Evolutionary conservation across 495 filamentous ascomycete species (phyloP).

Genomic region (Aspergillus biplanus): DNA sequence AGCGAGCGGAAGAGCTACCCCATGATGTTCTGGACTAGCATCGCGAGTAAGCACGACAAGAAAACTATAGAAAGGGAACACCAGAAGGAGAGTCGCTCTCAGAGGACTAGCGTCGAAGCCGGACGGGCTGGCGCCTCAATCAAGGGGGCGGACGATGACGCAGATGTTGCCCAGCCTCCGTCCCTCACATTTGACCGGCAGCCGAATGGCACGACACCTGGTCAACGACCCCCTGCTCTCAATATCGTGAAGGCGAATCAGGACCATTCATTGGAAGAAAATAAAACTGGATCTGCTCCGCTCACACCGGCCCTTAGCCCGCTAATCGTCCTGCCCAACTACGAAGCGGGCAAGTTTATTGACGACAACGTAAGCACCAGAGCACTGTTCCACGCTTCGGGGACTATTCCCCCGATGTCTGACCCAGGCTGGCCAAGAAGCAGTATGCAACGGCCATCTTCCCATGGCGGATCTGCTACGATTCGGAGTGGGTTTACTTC

Average conservation of each 20-base stretch:
- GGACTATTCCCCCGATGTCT: slow-evolving; percentile 32
- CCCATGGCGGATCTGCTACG: slow-evolving; percentile 32
- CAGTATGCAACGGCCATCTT: slow-evolving; percentile 28
- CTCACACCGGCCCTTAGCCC: slow-evolving; percentile 20
- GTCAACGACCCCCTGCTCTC: not conserved
- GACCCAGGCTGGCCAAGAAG: slow-evolving; percentile 28
- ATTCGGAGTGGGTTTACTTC: slow-evolving; percentile 41
- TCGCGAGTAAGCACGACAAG: slow-evolving; percentile 88
- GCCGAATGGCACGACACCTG: not conserved
- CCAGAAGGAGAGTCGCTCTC: slow-evolving; percentile 33
- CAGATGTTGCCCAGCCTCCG: not conserved
- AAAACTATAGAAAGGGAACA: slow-evolving; percentile 61
- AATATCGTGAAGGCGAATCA: not conserved
- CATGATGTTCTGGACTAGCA: slow-evolving; percentile 78
- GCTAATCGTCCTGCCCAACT: slow-evolving; percentile 37
- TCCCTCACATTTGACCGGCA: slow-evolving; percentile 6
- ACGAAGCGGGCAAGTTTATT: slow-evolving; percentile 32
- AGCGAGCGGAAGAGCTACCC: slow-evolving; percentile 63
- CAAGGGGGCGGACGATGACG: slow-evolving; percentile 16
- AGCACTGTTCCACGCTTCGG: slow-evolving; percentile 40
- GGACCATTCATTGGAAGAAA: not conserved
- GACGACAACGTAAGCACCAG: slow-evolving; percentile 45
- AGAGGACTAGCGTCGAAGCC: slow-evolving; percentile 38
- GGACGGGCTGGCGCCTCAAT: slow-evolving; percentile 42
- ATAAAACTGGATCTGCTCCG: not conserved